Conservation (phyloP, 1,139 yeast genomes). For the Suhomyces bokatorum region DNA sequence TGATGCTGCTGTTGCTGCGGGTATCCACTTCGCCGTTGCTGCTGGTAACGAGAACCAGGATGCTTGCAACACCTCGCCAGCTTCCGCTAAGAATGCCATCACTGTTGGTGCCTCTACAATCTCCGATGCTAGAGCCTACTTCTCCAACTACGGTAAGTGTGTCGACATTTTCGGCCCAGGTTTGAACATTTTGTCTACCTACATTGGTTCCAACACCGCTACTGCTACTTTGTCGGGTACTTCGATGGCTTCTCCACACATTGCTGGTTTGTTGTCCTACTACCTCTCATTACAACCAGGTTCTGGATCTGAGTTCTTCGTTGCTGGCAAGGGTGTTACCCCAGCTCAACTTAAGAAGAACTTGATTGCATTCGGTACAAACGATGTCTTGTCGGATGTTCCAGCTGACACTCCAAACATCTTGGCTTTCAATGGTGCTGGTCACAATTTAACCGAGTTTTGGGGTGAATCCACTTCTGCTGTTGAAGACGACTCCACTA, state of each 20-base stretch:
- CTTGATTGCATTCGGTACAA: conserved; percentile 77
- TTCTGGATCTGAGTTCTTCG: conserved; percentile 66
- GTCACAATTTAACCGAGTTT: conserved; percentile 72
- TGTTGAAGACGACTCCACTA: neutral
- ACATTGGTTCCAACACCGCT: conserved; percentile 80
- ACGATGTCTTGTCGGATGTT: conserved; percentile 64
- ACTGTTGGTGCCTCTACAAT: conserved; percentile 84
- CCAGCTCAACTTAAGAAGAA: conserved; percentile 90
- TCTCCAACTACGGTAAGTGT: conserved; percentile 81
- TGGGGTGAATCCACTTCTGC: conserved; percentile 44
- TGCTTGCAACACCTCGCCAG: conserved; percentile 84
- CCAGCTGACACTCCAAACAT: conserved; percentile 86
- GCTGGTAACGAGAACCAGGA: conserved; percentile 87
- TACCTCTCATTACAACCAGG: conserved; percentile 90
- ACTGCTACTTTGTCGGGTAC: conserved; percentile 95
- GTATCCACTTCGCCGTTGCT: conserved; percentile 82
- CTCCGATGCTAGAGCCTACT: conserved; percentile 73
- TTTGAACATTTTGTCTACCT: conserved; percentile 75
- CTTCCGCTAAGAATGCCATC: conserved; percentile 70
- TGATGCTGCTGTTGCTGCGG: conserved; percentile 79
- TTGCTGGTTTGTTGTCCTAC: conserved; percentile 87
- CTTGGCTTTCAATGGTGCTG: conserved; percentile 92
- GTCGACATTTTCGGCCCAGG: conserved; percentile 89
- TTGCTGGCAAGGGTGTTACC: conserved; percentile 61
- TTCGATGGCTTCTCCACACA: conserved; percentile 98